These are phyloP conservation scores for Silene coronaria DNA, from an alignment of 179 eudicot genomes.

Conservation along the genomic window DNA sequence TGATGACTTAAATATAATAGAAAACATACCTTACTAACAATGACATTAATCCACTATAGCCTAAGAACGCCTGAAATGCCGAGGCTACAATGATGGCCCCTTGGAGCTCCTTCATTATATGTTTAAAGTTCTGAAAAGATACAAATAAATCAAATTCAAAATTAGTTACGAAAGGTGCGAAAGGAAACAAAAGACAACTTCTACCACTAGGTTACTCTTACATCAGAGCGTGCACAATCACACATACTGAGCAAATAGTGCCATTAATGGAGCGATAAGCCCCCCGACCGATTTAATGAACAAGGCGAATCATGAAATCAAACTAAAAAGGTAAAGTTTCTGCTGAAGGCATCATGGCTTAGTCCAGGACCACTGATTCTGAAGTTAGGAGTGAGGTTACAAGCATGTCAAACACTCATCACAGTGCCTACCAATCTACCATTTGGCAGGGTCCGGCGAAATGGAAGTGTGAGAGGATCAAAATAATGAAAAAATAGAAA, in stretches of 20 bases:
- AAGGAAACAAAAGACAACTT: not conserved
- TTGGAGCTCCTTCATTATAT: conserved; percentile 85
- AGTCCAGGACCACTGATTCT: not conserved
- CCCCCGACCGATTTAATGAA: too few species aligned
- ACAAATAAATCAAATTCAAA: not conserved
- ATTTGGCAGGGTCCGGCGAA: not conserved
- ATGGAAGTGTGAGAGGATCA: not conserved
- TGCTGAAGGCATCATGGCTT: not conserved
- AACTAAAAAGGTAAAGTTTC: not conserved
- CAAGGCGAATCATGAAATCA: not conserved
- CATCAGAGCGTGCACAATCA: not conserved
- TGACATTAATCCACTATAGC: conserved; percentile 88
- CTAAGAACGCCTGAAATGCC: conserved; percentile 76
- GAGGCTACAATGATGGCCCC: conserved; percentile 90
- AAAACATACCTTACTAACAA: conserved; percentile 54
- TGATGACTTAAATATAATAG: not conserved
- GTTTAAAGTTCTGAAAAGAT: conserved; percentile 71
- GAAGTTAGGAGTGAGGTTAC: too few species aligned
- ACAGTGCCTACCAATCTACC: not conserved
- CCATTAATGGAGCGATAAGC: not conserved
- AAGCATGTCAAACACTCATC: not conserved
- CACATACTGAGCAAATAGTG: not conserved
- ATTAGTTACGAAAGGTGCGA: not conserved
- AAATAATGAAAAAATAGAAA: not conserved
- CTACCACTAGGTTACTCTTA: not conserved